Evolutionary conservation across 148 eudicot genomes (phyloP).

Genomic region (Chenopodium formosanum): DNA sequence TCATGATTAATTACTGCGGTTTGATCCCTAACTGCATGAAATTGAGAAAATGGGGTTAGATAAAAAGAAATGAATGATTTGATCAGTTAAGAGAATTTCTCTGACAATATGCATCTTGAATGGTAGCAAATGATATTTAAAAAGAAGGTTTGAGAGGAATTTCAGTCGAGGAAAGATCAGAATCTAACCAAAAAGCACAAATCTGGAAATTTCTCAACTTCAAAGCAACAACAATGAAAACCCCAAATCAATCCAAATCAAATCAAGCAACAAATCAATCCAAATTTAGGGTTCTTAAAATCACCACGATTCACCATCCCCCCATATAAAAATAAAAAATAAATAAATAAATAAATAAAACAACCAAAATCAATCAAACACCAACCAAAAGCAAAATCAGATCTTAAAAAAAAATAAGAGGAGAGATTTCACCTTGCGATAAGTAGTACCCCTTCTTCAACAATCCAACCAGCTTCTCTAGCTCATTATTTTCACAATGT

Average conservation of each 20-base stretch:
- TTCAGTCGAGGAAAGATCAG: neutral
- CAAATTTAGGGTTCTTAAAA: no score
- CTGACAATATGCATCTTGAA: neutral
- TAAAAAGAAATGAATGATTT: neutral
- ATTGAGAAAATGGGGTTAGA: neutral
- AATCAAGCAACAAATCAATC: neutral
- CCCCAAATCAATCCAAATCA: neutral
- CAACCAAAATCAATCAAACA: no score
- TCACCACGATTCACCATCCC: no score
- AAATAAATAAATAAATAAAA: no score
- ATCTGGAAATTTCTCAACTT: neutral
- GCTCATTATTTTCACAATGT: no score
- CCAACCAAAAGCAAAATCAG: no score
- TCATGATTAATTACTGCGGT: conserved; percentile 8
- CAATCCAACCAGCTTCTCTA: no score
- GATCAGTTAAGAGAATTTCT: neutral
- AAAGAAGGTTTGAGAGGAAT: neutral
- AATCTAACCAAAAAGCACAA: neutral
- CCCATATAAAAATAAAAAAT: no score
- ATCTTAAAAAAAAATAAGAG: no score
- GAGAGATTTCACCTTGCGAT: no score
- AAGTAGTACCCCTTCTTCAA: no score
- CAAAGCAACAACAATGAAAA: no score
- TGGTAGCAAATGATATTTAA: neutral
- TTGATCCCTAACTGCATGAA: neutral